Evolutionary conservation across 495 filamentous ascomycete genomes (phyloP).

Genomic region (Penicillium verhagenii): DNA sequence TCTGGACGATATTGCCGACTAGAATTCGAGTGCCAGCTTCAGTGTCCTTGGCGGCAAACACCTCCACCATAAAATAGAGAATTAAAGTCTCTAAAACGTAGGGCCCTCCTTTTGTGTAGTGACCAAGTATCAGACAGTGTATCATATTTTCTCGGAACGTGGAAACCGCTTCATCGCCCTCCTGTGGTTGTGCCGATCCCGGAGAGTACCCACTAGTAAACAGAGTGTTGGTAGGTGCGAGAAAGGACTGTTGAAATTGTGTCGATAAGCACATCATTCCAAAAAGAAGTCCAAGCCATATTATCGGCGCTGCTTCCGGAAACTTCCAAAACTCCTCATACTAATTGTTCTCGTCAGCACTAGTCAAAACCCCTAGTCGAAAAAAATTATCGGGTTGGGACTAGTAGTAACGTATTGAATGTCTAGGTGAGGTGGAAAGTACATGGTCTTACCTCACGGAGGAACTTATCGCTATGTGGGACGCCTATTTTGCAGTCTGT

Average conservation of each 20-base stretch:
- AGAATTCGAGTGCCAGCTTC: conserved; percentile 48
- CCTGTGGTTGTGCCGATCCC: too few species aligned
- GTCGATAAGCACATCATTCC: conserved; percentile 11
- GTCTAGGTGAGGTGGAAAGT: not conserved
- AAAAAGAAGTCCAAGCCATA: conserved; percentile 40
- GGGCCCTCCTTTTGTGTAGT: conserved; percentile 44
- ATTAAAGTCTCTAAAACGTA: conserved; percentile 50
- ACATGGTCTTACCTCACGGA: conserved; percentile 15
- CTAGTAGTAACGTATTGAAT: not conserved
- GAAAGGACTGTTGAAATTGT: not conserved
- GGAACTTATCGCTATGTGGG: conserved; percentile 17
- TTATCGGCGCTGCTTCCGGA: conserved; percentile 30
- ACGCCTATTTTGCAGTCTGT: too few species aligned
- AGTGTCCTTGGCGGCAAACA: conserved; percentile 36
- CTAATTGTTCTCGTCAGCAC: too few species aligned
- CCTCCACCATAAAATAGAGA: conserved; percentile 39
- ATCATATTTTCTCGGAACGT: conserved; percentile 17
- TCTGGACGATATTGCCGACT: conserved; percentile 43
- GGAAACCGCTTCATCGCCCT: not conserved
- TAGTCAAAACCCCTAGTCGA: too few species aligned
- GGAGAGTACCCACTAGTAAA: too few species aligned
- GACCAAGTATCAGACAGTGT: conserved; percentile 42
- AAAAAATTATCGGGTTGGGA: not conserved
- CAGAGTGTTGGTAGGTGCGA: not conserved
- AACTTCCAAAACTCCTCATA: conserved; percentile 50